These are phyloP conservation scores for Eimeria zaria DNA, from an alignment of 169 alveolate genomes.

Conservation along the genomic window DNA sequence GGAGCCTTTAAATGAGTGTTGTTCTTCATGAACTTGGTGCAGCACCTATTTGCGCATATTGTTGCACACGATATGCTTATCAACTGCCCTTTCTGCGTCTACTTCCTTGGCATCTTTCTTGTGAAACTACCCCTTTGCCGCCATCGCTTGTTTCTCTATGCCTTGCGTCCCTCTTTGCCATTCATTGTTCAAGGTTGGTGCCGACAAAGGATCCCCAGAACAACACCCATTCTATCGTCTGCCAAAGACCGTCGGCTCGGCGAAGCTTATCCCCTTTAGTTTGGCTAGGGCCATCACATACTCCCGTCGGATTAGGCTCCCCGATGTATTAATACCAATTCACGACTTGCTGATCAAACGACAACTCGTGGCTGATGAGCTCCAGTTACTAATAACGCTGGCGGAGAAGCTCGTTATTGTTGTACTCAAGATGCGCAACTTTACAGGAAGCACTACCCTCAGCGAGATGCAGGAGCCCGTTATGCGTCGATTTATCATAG, in stretches of 20 bases:
- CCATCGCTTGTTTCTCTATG: not conserved
- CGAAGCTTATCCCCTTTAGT: not conserved
- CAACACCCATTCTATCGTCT: not conserved
- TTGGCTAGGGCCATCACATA: not conserved
- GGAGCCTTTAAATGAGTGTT: not conserved
- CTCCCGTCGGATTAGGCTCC: not conserved
- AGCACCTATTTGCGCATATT: not conserved
- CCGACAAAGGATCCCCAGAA: not conserved
- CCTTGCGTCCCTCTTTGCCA: not conserved
- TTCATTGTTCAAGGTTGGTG: not conserved
- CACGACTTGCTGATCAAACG: not conserved
- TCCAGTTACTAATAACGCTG: not conserved
- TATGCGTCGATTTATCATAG: constrained; percentile 13
- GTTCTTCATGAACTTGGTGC: not conserved
- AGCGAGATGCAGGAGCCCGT: not conserved
- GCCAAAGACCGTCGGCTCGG: not conserved
- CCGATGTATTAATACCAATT: not conserved
- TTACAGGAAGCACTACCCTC: not conserved
- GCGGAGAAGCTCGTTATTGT: not conserved
- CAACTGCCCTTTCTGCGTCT: not conserved
- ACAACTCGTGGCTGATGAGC: not conserved
- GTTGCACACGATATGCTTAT: not conserved
- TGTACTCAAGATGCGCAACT: not conserved
- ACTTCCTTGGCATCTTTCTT: not conserved
- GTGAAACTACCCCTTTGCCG: too few relatives aligned